These are phyloP conservation scores for Pyrenopolyporus hunteri DNA, from an alignment of 495 filamentous ascomycete genomes.

Conservation along the genomic window DNA sequence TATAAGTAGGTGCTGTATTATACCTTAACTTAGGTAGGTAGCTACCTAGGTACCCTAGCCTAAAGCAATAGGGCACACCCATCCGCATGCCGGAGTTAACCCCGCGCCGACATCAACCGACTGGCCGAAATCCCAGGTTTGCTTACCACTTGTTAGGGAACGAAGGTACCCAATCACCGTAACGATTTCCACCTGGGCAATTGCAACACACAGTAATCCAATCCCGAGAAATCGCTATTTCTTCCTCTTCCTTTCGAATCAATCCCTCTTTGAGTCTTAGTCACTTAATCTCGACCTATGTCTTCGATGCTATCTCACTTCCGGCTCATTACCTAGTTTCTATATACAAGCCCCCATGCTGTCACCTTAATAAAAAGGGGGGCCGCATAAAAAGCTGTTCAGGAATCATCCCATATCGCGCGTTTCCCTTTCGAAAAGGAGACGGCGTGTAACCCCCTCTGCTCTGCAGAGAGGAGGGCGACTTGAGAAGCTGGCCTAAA, in stretches of 20 bases:
- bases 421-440: neutral
- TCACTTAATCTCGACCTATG: neutral
- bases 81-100: conserved; percentile 12
- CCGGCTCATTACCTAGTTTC: neutral
- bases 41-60: neutral
- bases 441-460: conserved; percentile 1
- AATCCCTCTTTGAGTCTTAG: too few species aligned
- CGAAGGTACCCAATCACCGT: too few species aligned
- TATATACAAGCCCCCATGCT: conserved; percentile 9
- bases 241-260: neutral
- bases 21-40: neutral
- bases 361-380: conserved; percentile 10
- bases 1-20: neutral
- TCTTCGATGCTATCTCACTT: conserved; percentile 9
- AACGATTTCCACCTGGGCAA: too few species aligned
- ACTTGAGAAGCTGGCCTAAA: conserved; percentile 4
- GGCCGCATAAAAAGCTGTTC: conserved; percentile 4
- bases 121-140: neutral
- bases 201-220: conserved; percentile 6
- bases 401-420: conserved; percentile 9
- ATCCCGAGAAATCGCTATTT: conserved; percentile 1
- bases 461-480: neutral
- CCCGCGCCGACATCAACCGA: conserved; percentile 17
- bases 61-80: neutral
- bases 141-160: neutral